Conservation (phyloP, 179 eudicot genomes). For the Heliamphora ciliata region DNA sequence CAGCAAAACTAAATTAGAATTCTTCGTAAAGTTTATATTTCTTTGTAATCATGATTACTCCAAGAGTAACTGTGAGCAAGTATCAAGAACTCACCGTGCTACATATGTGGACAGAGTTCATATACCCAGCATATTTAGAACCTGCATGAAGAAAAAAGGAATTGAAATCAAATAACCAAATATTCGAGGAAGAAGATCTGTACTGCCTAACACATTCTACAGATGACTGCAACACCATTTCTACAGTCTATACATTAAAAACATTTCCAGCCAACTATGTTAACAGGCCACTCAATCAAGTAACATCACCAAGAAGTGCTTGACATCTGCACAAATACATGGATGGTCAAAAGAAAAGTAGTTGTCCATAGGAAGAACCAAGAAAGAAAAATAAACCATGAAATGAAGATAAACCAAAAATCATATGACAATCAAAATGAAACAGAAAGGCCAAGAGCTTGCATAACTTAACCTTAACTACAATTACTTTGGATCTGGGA, state of each 20-base stretch:
- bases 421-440: neutral
- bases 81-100: slow-evolving; percentile 62
- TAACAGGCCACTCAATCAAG: neutral
- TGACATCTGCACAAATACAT: neutral
- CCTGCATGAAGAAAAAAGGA: slow-evolving; percentile 39
- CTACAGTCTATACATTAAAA: neutral
- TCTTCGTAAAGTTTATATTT: neutral
- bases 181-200: neutral
- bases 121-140: slow-evolving; percentile 88
- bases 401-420: neutral
- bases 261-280: neutral
- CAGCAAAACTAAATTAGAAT: neutral
- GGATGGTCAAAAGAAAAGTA: neutral
- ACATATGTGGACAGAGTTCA: slow-evolving; percentile 77
- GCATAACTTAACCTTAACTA: neutral
- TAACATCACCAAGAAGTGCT: neutral
- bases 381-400: neutral
- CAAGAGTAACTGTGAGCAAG: neutral
- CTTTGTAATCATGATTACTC: neutral
- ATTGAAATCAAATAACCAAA: neutral
- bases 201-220: neutral
- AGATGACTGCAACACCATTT: neutral
- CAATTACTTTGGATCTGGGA: neutral
- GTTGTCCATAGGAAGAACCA: neutral
- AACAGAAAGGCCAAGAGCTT: neutral